Evolutionary conservation across 1,284 basidiomycete genomes (phyloP).

Genomic region (Cutaneotrichosporon arboriforme): DNA sequence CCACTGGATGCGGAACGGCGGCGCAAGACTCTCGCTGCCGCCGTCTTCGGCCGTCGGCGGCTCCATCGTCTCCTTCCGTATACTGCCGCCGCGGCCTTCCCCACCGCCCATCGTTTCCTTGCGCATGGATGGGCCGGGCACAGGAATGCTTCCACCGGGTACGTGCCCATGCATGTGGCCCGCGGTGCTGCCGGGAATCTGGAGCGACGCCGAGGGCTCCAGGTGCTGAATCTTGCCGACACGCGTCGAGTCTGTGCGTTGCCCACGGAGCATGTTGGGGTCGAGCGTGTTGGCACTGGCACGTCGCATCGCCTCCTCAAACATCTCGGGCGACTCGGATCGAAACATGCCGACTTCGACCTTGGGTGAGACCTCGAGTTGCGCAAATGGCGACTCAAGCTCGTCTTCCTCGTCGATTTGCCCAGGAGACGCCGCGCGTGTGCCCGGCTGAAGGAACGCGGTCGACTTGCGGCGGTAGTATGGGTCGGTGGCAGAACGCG

Average conservation of each 20-base stretch:
- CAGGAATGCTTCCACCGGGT: too few species aligned
- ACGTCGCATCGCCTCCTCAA: constrained; percentile 13
- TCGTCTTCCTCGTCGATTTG: constrained; percentile 37
- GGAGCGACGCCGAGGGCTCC: constrained; percentile 13
- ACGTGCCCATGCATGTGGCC: constrained; percentile 4
- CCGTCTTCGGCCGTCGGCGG: not conserved
- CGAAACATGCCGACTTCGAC: constrained; percentile 9
- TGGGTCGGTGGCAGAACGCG: constrained; percentile 13
- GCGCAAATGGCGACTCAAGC: constrained; percentile 7
- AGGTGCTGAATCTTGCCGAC: not conserved
- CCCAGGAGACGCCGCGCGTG: constrained; percentile 30
- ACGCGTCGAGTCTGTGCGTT: constrained; percentile 8
- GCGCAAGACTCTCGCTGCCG: constrained; percentile 54
- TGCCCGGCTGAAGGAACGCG: constrained; percentile 1
- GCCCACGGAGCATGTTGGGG: constrained; percentile 26
- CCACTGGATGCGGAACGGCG: constrained; percentile 81
- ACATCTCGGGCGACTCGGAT: constrained; percentile 18
- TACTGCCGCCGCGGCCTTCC: not conserved
- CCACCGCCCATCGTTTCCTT: not conserved
- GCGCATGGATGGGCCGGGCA: not conserved
- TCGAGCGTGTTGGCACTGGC: constrained; percentile 28
- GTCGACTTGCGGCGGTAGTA: constrained; percentile 6
- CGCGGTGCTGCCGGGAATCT: constrained; percentile 4
- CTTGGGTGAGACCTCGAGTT: constrained; percentile 8
- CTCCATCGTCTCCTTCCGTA: constrained; percentile 3